Conservation (phyloP, 23 red algal species). For the Chondrus crispus region DNA sequence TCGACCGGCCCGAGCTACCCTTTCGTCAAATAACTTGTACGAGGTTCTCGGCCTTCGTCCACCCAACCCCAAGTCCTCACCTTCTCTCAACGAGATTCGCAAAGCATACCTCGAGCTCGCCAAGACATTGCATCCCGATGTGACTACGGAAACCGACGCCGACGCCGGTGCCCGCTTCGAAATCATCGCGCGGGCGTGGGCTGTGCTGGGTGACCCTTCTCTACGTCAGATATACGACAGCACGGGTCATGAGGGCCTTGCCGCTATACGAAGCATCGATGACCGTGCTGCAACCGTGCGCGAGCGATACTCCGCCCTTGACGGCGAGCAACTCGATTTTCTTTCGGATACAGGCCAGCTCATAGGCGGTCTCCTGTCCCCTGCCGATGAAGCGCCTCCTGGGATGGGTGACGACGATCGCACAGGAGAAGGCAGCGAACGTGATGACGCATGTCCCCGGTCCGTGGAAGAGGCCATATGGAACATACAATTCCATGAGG, state of each 20-base stretch:
- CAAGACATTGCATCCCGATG: conserved; percentile 36
- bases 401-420: neutral
- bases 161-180: conserved; percentile 1
- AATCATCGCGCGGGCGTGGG: conserved; percentile 23
- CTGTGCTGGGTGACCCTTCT: conserved; percentile 62
- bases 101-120: conserved; percentile 41
- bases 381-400: neutral
- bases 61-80: neutral
- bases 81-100: conserved; percentile 15
- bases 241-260: conserved; percentile 64
- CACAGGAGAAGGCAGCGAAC: neutral
- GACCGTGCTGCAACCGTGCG: conserved; percentile 19
- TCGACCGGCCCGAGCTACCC: neutral
- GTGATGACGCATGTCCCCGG: conserved; percentile 80
- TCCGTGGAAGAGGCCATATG: conserved; percentile 83
- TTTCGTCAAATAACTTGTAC: neutral
- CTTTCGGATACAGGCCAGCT: conserved; percentile 52
- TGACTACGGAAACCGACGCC: neutral
- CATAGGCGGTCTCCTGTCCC: conserved; percentile 42
- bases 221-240: conserved; percentile 80
- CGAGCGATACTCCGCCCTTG: neutral
- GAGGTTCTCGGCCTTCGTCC: conserved; percentile 13
- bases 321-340: conserved; percentile 66
- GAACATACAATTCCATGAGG: conserved; percentile 75
- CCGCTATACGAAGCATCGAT: conserved; percentile 54